A percentile compares a stretch with the other conserved stretches of the same genome.
These are phyloP conservation scores for Breviolum minutum DNA, from an alignment of 73 alveolate species.

Conservation along the genomic window DNA sequence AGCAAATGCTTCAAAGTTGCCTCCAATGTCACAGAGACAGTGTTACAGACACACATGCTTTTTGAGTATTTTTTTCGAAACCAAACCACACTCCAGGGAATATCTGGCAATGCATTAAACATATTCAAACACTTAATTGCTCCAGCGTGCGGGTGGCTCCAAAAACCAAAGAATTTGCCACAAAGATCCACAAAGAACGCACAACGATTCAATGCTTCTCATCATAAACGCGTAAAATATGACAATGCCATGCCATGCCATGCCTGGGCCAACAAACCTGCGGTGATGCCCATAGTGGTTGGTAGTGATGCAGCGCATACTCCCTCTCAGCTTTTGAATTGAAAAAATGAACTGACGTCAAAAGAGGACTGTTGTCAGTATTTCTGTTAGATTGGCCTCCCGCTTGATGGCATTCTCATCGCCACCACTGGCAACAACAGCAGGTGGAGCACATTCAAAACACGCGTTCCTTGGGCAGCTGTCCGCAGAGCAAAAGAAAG, in stretches of 20 bases:
- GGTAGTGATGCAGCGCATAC: constrained; percentile 99
- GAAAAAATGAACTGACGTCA: background rate
- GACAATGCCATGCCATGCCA: background rate
- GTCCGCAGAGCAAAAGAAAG: background rate
- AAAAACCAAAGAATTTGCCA: too few species aligned
- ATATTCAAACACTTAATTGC: too few species aligned
- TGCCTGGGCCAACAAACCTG: constrained; percentile 87
- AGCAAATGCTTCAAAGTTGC: constrained; percentile 86
- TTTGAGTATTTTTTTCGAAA: background rate
- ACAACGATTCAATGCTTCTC: too few species aligned
- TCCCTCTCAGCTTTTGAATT: constrained; percentile 96
- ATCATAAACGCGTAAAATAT: background rate
- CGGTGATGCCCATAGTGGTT: constrained; percentile 98
- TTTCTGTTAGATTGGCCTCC: background rate
- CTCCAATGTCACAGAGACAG: background rate
- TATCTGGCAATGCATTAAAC: too few species aligned
- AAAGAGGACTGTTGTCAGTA: background rate
- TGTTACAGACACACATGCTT: background rate
- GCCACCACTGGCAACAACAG: constrained; percentile 99
- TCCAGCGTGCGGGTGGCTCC: too few species aligned
- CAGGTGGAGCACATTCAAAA: constrained; percentile 99
- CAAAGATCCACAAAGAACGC: too few species aligned
- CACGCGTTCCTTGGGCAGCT: constrained; percentile 98
- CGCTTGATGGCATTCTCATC: constrained; percentile 98
- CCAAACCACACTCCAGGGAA: too few species aligned